Base-by-base conservation (phyloP, 495 filamentous ascomycete species). In the Penicillium fimorum region DNA sequence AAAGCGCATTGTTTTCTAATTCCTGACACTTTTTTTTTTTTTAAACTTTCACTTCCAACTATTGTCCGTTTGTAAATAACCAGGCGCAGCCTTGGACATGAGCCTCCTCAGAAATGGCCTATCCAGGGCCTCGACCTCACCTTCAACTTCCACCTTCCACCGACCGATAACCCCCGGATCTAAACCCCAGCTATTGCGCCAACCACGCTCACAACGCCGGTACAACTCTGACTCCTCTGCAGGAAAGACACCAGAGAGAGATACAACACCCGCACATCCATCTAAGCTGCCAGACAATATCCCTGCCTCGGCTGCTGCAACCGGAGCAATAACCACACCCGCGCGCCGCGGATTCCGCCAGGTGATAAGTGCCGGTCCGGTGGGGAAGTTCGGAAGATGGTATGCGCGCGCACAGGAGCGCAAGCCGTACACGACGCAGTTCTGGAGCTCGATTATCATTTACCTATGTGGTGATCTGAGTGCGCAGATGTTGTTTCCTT, bases 401-500 rank as follows among this genome's bases (percentile, higher is more conserved):
- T 97, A 94, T 63, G 84, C 81, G 12, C 79, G 87, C 27, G 79
- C 81, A 13, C 90, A 94, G 70, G 75, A 79, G 33, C 80, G 79
- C 45, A 69, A 87, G 54, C 92, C 92, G 7, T 90, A 88, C 65
- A 69, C 79, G 9, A 96, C 90, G 4, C 92, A 97, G 74, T 65
- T 96, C 57, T 74, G 75, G 57, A 91, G 83, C 59, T 82, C 88
- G 42, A 70, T 96, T 32, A 76, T 89, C 13, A 88, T 96, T 47
- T 96, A 92, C 67, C 75, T 89, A 15, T 82, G 82, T 40, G 90
- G 91, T 13, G 92, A 97, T 68, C 59, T 96, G 59, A 85, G 85
- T 57, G 90, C 91, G 53, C 92, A 97, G 70, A 57, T 80, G 15
- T 51, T 81, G 5, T 82, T 81, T 53, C 74, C 75, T 2, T 50